Evolutionary conservation across 257 asterid species (phyloP).

Genomic region (Primulina eburnea): DNA sequence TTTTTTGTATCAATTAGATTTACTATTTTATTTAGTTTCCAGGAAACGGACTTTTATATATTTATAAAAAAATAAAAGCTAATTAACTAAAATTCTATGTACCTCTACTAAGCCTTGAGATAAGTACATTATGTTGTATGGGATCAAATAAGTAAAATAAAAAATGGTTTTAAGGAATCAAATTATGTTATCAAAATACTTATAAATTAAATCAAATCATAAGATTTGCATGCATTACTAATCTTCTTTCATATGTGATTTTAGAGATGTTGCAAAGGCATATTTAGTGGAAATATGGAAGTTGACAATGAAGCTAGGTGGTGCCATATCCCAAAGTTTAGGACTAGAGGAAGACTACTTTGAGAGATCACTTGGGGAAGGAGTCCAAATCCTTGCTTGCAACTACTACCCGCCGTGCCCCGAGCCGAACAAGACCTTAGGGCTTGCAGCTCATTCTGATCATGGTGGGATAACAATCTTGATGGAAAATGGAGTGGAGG

Average conservation of each 20-base stretch:
- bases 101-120: too few relatives aligned
- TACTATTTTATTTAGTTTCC: too few relatives aligned
- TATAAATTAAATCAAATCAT: too few relatives aligned
- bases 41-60: too few relatives aligned
- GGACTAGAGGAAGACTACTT: conserved; percentile 43
- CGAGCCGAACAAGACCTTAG: conserved; percentile 55
- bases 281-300: conserved; percentile 45
- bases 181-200: too few relatives aligned
- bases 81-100: too few relatives aligned
- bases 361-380: conserved; percentile 39
- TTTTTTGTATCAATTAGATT: too few relatives aligned
- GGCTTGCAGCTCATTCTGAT: conserved; percentile 59
- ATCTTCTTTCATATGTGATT: background rate
- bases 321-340: conserved; percentile 53
- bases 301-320: conserved; percentile 30
- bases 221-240: too few relatives aligned
- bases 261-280: conserved; percentile 39
- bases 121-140: too few relatives aligned
- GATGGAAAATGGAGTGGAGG: conserved; percentile 54
- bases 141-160: too few relatives aligned
- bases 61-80: too few relatives aligned
- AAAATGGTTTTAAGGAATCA: too few relatives aligned
- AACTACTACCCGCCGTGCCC: conserved; percentile 66
- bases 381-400: conserved; percentile 45
- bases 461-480: conserved; percentile 57